Base-by-base conservation (phyloP, 2,329 filamentous ascomycete genomes). In the Hansfordia pulvinata region DNA sequence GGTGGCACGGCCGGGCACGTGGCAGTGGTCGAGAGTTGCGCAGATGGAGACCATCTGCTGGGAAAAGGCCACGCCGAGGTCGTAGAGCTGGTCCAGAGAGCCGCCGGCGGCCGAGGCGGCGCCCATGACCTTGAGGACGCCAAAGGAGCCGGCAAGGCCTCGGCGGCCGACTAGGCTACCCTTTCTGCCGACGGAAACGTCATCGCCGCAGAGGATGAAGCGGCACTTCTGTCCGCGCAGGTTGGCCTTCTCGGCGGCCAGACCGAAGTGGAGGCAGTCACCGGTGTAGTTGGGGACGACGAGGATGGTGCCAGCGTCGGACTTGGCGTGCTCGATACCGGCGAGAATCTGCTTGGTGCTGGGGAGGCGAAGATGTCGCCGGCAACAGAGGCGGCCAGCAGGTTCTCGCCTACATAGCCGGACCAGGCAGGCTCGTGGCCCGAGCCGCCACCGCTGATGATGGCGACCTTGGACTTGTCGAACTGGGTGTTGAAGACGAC, bases 221-320 rank as follows among this genome's bases (percentile, higher is more conserved):
- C 58, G 53, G 35, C 65, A 66, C 27, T 54, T 58, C 35, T 64
- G 60, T 11, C 68, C 69, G 13, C 52, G 54, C 5, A 66, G 64
- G 25, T 60, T 60, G 19, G 63, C 69, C 46, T 62, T 70, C 36
- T 70, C 69, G 26, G 63, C 63, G 3, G 69, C 69, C 9, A 74
- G 49, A 2, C 68, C 68, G 36, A 73, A 72, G 42, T 75, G 70
- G 33, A 75, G 51, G 30, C 69, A 70, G 44, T 75, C 70, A 24
- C 70, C 70, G 0, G 70, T 75, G 44, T 76, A 75, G 47, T 77
- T 77, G 23, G 68, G 74, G 33, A 75, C 63, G 26, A 76, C 62
- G 2, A 76, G 52, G 25, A 76, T 63, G 3, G 63, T 64, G 19
- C 71, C 71, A 39, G 52, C 54, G 18, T 59, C 54, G 16, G 56